Evolutionary conservation across 2,329 filamentous ascomycete species (phyloP), one percentile per base, ranked within the genome.

Genomic region (Magnaporthiopsis incrustans): DNA sequence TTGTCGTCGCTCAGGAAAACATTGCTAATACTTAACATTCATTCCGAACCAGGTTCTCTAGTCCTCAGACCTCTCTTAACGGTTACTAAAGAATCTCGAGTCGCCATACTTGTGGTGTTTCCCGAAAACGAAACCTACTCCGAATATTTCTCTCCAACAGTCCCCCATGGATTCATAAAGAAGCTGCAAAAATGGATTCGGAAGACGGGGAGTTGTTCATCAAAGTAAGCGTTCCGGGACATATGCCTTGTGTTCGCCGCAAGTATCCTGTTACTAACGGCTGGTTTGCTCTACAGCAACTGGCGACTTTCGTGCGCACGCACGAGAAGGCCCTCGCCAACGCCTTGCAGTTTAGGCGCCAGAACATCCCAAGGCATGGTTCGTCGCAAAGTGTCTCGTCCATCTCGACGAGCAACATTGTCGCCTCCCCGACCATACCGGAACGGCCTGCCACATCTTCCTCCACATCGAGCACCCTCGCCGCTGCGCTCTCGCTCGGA

Each of bases 301-400:
- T 99, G 75, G 93, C 94, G 74, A 89, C 89, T 78, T 98, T 97
- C 78, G 92, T 99, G 78, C 92, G 93, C 67, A 97, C 92, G 64
- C 92, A 99, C 81, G 95, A 99, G 78, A 96, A 96, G 79, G 94
- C 93, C 53, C 85, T 99, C 67, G 95, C 95, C 74, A 98, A 98
- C 80, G 94, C 94, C 71, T 82, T 97, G 67, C 94, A 97, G 76
- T 83, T 96, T 70, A 89, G 89, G 75, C 87, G 91, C 71, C 88
- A 91, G 71, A 84, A 85, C 67, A 79, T 82, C 57, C 80, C 85
- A 67, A 89, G 88, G 71, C 87, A 93, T 86, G 85, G 84, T 69
- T 78, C 85, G 64, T 87, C 89, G 15, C 85, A 88, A 70, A 88
- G 85, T 72, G 82, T 86, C 62, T 85, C 84, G 66, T 81, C 85